A percentile compares a stretch with the other conserved stretches of the same genome.
Evolutionary conservation across 768 basidiomycete species (phyloP).

Genomic region (Lactarius indigo): DNA sequence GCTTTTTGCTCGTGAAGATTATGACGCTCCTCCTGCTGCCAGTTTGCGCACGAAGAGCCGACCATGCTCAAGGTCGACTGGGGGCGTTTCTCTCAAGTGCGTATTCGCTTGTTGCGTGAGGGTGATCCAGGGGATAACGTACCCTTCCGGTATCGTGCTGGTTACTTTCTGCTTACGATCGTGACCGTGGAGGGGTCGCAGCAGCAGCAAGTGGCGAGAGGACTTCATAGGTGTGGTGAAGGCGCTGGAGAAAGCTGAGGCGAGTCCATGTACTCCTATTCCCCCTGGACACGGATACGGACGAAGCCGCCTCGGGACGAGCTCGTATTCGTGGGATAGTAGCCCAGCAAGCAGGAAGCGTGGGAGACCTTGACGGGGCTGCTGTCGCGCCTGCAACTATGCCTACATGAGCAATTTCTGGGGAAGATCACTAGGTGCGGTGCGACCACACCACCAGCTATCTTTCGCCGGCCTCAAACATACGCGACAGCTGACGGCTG

Average conservation of each 20-base stretch:
- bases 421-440: conserved; percentile 72
- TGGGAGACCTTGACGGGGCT: conserved; percentile 52
- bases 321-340: not conserved
- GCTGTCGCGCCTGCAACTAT: conserved; percentile 63
- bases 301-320: conserved; percentile 22
- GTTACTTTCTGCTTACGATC: not conserved
- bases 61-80: conserved; percentile 53
- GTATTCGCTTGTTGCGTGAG: conserved; percentile 28
- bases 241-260: not conserved
- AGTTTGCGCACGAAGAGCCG: conserved; percentile 29
- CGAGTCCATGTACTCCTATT: not conserved
- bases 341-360: conserved; percentile 49
- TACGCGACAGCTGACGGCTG: conserved; percentile 85
- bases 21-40: conserved; percentile 37
- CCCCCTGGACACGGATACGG: not conserved
- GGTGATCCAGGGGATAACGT: conserved; percentile 32
- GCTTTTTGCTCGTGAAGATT: conserved; percentile 44
- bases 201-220: conserved; percentile 23
- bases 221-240: conserved; percentile 25
- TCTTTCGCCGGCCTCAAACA: conserved; percentile 80
- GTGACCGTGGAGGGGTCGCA: not conserved
- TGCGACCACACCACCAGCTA: conserved; percentile 75
- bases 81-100: conserved; percentile 34
- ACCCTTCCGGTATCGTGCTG: not conserved
- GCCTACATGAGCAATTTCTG: conserved; percentile 75